These are phyloP conservation scores for Claviceps sp. DNA, from an alignment of 2,329 filamentous ascomycete genomes.

Conservation along the genomic window DNA sequence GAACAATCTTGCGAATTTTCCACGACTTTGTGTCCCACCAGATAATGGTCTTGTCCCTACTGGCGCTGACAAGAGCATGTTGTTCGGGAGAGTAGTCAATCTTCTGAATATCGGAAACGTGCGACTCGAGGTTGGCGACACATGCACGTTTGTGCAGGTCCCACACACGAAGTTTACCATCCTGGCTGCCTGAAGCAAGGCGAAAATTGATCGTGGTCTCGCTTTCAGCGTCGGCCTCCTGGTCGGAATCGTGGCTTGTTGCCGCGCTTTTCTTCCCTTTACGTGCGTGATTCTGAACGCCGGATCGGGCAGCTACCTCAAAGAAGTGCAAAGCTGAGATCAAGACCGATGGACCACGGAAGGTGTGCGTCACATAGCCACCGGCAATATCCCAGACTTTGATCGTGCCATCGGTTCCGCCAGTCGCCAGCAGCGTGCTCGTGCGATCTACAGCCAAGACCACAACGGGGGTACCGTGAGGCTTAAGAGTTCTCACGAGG, in stretches of 20 bases:
- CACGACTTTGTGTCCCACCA: slow-evolving; percentile 82
- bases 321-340: slow-evolving; percentile 90
- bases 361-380: slow-evolving; percentile 88
- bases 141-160: slow-evolving; percentile 74
- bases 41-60: slow-evolving; percentile 86
- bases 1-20: slow-evolving; percentile 69
- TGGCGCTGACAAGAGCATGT: slow-evolving; percentile 66
- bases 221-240: slow-evolving; percentile 27
- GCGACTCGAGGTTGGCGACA: slow-evolving; percentile 69
- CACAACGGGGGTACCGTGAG: slow-evolving; percentile 80
- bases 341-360: slow-evolving; percentile 82
- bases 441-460: slow-evolving; percentile 76
- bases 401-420: slow-evolving; percentile 81
- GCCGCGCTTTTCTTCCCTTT: slow-evolving; percentile 23
- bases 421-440: slow-evolving; percentile 80
- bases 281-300: slow-evolving; percentile 10
- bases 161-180: slow-evolving; percentile 86
- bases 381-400: slow-evolving; percentile 93
- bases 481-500: slow-evolving; percentile 70
- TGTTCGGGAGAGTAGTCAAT: slow-evolving; percentile 68
- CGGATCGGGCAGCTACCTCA: slow-evolving; percentile 44
- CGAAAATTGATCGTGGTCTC: slow-evolving; percentile 48
- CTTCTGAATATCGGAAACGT: slow-evolving; percentile 86
- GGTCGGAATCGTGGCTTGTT: slow-evolving; percentile 22
- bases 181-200: slow-evolving; percentile 82